These are phyloP conservation scores for Leptomonas seymouri DNA, from an alignment of 208 protist species.

Conservation along the genomic window DNA sequence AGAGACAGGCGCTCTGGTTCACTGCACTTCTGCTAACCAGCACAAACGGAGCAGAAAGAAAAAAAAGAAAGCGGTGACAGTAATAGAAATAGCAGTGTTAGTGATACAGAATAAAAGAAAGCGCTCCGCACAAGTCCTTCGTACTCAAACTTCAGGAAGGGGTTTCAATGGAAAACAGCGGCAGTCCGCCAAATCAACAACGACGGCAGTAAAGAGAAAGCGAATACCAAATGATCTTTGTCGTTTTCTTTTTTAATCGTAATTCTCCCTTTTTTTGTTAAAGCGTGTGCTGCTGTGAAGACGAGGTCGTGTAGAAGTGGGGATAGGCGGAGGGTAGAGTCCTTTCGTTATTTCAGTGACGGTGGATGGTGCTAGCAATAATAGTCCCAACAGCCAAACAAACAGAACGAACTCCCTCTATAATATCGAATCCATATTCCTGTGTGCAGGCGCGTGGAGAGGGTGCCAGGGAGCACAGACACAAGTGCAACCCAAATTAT, in stretches of 20 bases:
- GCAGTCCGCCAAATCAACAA: neutral
- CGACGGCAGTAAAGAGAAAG: neutral
- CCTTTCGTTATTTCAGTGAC: no score
- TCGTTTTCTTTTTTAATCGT: neutral
- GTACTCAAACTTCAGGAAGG: neutral
- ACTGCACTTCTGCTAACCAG: neutral
- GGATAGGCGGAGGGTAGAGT: no score
- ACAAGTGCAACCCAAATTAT: no score
- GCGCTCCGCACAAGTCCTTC: neutral
- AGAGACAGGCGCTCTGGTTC: no score
- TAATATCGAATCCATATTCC: no score
- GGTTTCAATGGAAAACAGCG: neutral
- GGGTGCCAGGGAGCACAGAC: no score
- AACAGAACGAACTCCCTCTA: no score
- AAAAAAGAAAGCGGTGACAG: neutral
- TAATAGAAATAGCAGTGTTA: slow-evolving; percentile 1
- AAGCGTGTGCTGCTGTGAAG: no score
- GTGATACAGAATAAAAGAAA: neutral
- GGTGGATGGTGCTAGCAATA: no score
- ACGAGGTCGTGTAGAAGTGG: no score
- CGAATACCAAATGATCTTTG: neutral
- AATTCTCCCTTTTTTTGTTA: neutral
- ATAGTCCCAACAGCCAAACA: no score
- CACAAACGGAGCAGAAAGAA: neutral
- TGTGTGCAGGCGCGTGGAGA: no score